Evolutionary conservation across 371 early-diverging fungal species (phyloP).

Genomic region (Batkoa obscura): DNA sequence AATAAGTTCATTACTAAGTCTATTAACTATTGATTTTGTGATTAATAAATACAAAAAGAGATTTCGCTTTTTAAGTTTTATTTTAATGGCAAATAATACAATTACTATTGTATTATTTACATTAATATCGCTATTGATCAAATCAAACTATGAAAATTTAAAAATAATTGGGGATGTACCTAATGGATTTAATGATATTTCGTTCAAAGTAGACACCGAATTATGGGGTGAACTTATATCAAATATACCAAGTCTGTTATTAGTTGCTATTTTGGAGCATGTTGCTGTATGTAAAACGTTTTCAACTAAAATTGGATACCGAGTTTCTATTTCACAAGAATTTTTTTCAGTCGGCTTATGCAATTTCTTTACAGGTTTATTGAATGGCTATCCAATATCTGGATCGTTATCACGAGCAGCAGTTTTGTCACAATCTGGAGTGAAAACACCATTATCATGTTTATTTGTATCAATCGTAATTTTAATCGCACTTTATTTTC

Average conservation of each 20-base stretch:
- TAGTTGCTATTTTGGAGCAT: constrained; percentile 71
- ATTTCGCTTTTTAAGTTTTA: neutral
- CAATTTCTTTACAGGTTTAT: constrained; percentile 58
- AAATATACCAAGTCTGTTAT: constrained; percentile 37
- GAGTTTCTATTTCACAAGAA: constrained; percentile 42
- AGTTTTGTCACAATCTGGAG: constrained; percentile 54
- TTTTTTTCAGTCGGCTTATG: constrained; percentile 60
- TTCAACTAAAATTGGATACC: constrained; percentile 29
- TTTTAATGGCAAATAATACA: neutral
- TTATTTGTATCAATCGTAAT: constrained; percentile 50
- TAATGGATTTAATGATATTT: constrained; percentile 24
- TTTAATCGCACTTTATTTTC: constrained; percentile 44
- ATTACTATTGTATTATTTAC: constrained; percentile 30
- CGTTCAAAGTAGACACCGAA: constrained; percentile 20
- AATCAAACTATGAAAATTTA: constrained; percentile 16
- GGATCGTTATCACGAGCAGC: constrained; percentile 76
- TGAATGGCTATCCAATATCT: constrained; percentile 62
- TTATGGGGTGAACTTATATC: constrained; percentile 14
- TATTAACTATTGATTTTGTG: neutral
- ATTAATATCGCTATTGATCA: constrained; percentile 1
- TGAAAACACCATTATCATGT: constrained; percentile 60
- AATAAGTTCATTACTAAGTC: neutral
- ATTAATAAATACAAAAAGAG: neutral
- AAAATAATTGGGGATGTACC: constrained; percentile 37
- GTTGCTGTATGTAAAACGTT: constrained; percentile 65